A percentile compares a stretch with the other conserved stretches of the same genome.
Conservation (phyloP, 768 basidiomycete genomes). For the Lentinula lateritia region DNA sequence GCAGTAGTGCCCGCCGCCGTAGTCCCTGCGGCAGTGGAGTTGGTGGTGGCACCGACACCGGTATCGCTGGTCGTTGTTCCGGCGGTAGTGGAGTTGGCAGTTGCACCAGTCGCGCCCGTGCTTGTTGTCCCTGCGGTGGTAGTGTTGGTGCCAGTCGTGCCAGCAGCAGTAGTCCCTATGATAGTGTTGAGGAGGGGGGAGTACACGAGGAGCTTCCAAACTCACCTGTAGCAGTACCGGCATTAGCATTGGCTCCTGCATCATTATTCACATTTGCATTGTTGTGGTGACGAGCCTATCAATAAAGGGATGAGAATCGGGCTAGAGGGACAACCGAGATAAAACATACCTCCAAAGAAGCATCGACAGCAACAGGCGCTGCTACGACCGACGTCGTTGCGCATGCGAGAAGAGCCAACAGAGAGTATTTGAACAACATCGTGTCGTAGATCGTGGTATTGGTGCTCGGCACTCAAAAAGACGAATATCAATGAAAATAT, state of each 20-base stretch:
- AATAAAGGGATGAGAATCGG: neutral
- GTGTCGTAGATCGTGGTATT: slow-evolving; percentile 1
- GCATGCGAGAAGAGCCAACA: slow-evolving; percentile 18
- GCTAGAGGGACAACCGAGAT: neutral
- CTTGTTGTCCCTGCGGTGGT: neutral
- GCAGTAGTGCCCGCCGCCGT: neutral
- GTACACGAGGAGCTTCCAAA: too few relatives aligned
- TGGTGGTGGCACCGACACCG: neutral
- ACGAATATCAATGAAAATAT: neutral
- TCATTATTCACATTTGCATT: neutral
- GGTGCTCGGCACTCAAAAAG: neutral
- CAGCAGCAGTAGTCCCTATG: neutral
- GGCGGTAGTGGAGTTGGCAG: neutral
- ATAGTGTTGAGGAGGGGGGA: neutral
- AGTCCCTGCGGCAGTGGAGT: slow-evolving; percentile 1
- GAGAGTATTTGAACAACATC: slow-evolving; percentile 23
- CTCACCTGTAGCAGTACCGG: neutral
- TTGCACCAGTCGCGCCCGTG: neutral
- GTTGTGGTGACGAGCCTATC: neutral
- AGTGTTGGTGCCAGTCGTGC: neutral
- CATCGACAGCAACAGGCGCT: slow-evolving; percentile 18
- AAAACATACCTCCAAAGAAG: slow-evolving; percentile 11
- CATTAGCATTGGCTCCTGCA: neutral
- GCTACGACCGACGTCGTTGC: slow-evolving; percentile 19
- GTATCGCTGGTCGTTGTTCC: too few relatives aligned